Evolutionary conservation across 2,329 filamentous ascomycete genomes (phyloP).

Genomic region (Bipolaris gigantea): DNA sequence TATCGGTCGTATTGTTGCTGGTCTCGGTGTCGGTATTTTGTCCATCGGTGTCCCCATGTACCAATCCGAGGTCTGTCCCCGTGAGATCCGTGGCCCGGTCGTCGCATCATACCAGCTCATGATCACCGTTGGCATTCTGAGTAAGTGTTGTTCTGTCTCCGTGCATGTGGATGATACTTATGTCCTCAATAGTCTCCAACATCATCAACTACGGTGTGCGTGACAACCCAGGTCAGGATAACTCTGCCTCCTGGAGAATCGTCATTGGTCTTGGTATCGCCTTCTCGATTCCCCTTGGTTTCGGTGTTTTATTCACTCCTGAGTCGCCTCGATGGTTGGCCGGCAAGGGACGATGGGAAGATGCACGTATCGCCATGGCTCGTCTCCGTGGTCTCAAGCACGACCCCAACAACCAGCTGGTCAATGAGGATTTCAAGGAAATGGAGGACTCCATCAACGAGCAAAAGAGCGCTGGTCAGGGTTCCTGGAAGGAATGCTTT

Average conservation of each 20-base stretch:
- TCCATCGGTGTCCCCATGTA: conserved; percentile 67
- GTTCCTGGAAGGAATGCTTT: conserved; percentile 37
- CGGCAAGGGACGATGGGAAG: conserved; percentile 51
- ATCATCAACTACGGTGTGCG: conserved; percentile 47
- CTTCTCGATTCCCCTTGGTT: conserved; percentile 36
- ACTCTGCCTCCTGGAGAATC: conserved; percentile 41
- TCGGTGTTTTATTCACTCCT: conserved; percentile 36
- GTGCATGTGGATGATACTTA: background rate
- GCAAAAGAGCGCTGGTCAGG: conserved; percentile 32
- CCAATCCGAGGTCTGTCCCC: conserved; percentile 65
- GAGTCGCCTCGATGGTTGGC: conserved; percentile 51
- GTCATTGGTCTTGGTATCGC: conserved; percentile 39
- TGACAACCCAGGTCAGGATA: conserved; percentile 43
- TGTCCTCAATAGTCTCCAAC: conserved; percentile 25
- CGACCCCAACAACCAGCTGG: conserved; percentile 49
- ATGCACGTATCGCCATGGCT: conserved; percentile 55
- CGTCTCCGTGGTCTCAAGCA: conserved; percentile 57
- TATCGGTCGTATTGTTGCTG: conserved; percentile 49
- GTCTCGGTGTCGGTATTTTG: conserved; percentile 49
- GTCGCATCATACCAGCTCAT: conserved; percentile 56
- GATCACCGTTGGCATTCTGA: conserved; percentile 49
- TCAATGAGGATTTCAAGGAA: conserved; percentile 57
- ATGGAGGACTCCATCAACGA: conserved; percentile 37
- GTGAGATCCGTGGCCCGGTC: conserved; percentile 64
- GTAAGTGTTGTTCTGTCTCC: background rate